Evolutionary conservation across 495 filamentous ascomycete species (phyloP).

Genomic region (Neohortaea acidophila): DNA sequence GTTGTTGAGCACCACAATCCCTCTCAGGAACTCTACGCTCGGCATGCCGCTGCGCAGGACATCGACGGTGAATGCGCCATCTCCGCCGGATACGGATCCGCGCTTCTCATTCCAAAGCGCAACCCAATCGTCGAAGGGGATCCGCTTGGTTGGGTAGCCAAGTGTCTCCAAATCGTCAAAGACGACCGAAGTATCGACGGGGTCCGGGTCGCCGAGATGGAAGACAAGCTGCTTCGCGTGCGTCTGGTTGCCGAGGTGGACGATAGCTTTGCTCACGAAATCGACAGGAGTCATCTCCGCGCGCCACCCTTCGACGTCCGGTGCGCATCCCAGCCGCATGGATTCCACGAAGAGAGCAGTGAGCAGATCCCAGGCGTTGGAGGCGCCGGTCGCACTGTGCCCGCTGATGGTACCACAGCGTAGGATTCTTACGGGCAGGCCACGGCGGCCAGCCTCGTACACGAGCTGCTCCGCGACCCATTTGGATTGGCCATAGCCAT

Average conservation of each 20-base stretch:
- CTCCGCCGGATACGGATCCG: conserved; percentile 40
- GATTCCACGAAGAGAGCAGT: conserved; percentile 53
- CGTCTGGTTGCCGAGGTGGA: conserved; percentile 41
- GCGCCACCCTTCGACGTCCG: conserved; percentile 49
- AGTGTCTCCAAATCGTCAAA: conserved; percentile 42
- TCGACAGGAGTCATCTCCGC: conserved; percentile 61
- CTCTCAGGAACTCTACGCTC: conserved; percentile 42
- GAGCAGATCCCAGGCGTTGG: conserved; percentile 53
- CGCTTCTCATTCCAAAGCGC: conserved; percentile 44
- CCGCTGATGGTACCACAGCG: conserved; percentile 78
- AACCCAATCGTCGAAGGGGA: conserved; percentile 50
- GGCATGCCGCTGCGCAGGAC: conserved; percentile 40
- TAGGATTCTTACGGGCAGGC: conserved; percentile 62
- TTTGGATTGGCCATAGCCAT: conserved; percentile 86
- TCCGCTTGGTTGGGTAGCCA: conserved; percentile 44
- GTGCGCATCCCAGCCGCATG: conserved; percentile 43
- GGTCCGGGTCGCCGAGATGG: conserved; percentile 52
- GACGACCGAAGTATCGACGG: conserved; percentile 38
- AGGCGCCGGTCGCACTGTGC: conserved; percentile 53
- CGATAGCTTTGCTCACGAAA: conserved; percentile 49
- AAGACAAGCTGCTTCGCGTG: conserved; percentile 40
- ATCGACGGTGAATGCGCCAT: conserved; percentile 40
- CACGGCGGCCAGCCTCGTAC: conserved; percentile 62
- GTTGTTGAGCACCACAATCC: conserved; percentile 48
- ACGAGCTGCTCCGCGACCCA: conserved; percentile 72